phyloP scores from a whole-genome alignment of 495 filamentous ascomycete genomes.

The Penicillium alfredii region DNA sequence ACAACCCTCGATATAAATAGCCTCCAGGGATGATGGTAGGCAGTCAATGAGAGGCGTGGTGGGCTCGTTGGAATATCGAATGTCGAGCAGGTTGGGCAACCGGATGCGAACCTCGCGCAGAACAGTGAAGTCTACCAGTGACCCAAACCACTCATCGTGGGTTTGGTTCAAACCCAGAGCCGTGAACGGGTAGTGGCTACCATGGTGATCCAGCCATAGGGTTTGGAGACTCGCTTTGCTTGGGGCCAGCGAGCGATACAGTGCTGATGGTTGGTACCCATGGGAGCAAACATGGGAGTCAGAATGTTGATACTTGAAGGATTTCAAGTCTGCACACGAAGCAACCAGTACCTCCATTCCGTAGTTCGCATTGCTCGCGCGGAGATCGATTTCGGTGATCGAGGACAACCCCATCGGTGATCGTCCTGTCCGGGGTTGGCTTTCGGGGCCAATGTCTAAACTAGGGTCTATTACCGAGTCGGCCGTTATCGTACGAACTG shows the following conservation, averaged over 20 bases:
- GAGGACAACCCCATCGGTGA: conserved; percentile 5
- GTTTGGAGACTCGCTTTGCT: conserved; percentile 26
- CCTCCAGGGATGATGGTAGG: conserved; percentile 27
- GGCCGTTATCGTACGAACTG: conserved; percentile 22
- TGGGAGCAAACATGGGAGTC: conserved; percentile 23
- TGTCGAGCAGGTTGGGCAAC: conserved; percentile 30
- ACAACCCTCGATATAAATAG: conserved; percentile 28
- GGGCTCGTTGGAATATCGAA: conserved; percentile 23
- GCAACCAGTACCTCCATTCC: conserved; percentile 24
- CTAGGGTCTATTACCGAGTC: conserved; percentile 26
- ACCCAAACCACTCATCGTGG: conserved; percentile 33
- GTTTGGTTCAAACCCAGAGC: conserved; percentile 26
- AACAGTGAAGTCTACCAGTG: conserved; percentile 24
- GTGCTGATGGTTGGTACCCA: conserved; percentile 27
- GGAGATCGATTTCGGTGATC: conserved; percentile 25
- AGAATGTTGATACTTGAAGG: conserved; percentile 36
- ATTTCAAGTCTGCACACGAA: conserved; percentile 22
- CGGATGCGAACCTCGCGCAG: conserved; percentile 33
- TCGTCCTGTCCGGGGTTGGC: not conserved
- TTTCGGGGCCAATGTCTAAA: conserved; percentile 1
- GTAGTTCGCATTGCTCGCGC: conserved; percentile 23
- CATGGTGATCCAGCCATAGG: conserved; percentile 31
- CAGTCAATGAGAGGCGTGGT: conserved; percentile 17
- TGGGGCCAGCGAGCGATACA: conserved; percentile 21
- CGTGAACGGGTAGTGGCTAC: conserved; percentile 30